These are phyloP conservation scores for Vigna unguiculata DNA, from an alignment of 306 rosid genomes.

Conservation along the genomic window DNA sequence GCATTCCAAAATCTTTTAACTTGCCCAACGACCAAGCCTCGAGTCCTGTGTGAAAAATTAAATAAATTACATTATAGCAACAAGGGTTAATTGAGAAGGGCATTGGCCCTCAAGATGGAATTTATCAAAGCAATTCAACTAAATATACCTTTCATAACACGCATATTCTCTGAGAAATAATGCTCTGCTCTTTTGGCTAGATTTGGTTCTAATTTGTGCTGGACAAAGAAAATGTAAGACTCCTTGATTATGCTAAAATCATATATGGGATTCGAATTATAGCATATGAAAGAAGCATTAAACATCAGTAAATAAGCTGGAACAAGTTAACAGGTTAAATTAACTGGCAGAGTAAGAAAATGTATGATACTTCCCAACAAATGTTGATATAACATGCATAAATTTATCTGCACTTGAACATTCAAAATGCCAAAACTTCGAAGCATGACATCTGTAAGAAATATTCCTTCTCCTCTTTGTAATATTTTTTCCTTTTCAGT, in stretches of 20 bases:
- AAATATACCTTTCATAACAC: constrained; percentile 75
- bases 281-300: constrained; percentile 29
- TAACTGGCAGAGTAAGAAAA: constrained; percentile 24
- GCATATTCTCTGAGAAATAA: constrained; percentile 87
- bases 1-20: constrained; percentile 78
- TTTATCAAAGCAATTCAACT: constrained; percentile 23
- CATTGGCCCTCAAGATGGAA: constrained; percentile 23
- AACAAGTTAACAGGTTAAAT: constrained; percentile 18
- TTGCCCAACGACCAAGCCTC: constrained; percentile 86
- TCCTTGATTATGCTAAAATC: constrained; percentile 33
- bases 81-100: constrained; percentile 17
- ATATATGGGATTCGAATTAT: constrained; percentile 31
- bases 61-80: constrained; percentile 33
- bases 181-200: constrained; percentile 91
- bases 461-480: too few relatives aligned
- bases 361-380: neutral
- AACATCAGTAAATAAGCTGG: constrained; percentile 31
- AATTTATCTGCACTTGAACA: constrained; percentile 15
- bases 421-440: constrained; percentile 27
- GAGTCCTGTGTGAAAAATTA: constrained; percentile 64
- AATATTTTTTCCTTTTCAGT: too few relatives aligned
- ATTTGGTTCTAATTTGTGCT: constrained; percentile 64
- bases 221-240: constrained; percentile 39
- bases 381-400: constrained; percentile 8
- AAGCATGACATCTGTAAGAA: too few relatives aligned